Percentiles rank a stretch among this genome's conserved stretches.
Evolutionary conservation across 352 stramenopile genomes (phyloP).

Genomic region (Pythium rhizo-oryzae): DNA sequence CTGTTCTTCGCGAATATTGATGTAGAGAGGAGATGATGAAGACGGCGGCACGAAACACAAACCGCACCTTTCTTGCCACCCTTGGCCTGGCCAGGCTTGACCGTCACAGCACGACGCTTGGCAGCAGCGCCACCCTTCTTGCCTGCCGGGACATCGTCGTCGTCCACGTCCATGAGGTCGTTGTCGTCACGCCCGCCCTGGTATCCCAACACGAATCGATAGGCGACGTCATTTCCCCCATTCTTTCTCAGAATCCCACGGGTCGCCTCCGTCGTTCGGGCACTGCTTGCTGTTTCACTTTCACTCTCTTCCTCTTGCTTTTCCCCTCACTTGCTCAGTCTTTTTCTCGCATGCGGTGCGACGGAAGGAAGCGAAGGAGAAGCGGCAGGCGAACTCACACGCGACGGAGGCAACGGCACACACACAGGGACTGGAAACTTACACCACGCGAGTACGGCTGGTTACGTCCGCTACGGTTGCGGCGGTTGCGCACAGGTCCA

Average conservation of each 20-base stretch:
- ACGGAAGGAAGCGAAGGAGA: conserved; percentile 12
- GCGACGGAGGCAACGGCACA: conserved; percentile 12
- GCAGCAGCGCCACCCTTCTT: conserved; percentile 31
- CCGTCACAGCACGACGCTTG: conserved; percentile 56
- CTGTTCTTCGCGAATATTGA: neutral
- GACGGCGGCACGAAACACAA: conserved; percentile 1
- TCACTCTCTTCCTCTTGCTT: conserved; percentile 15
- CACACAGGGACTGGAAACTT: conserved; percentile 40
- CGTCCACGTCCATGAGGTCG: conserved; percentile 67
- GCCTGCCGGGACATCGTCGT: conserved; percentile 42
- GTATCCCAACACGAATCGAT: conserved; percentile 18
- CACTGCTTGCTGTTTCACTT: conserved; percentile 11
- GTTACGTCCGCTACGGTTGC: conserved; percentile 42
- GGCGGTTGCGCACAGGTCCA: conserved; percentile 61
- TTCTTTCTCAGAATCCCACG: conserved; percentile 4
- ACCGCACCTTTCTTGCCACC: conserved; percentile 64
- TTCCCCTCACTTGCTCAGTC: neutral
- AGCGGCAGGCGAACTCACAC: conserved; percentile 12
- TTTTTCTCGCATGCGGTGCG: neutral
- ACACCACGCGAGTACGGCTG: conserved; percentile 75
- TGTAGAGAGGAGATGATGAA: neutral
- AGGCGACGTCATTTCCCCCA: conserved; percentile 16
- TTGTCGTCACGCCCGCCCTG: conserved; percentile 35
- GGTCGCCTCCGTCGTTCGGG: conserved; percentile 15
- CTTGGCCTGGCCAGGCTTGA: conserved; percentile 42